Evolutionary conservation across 768 basidiomycete genomes (phyloP), one percentile per base, ranked within the genome.

Genomic region (Lactarius akahatsu): DNA sequence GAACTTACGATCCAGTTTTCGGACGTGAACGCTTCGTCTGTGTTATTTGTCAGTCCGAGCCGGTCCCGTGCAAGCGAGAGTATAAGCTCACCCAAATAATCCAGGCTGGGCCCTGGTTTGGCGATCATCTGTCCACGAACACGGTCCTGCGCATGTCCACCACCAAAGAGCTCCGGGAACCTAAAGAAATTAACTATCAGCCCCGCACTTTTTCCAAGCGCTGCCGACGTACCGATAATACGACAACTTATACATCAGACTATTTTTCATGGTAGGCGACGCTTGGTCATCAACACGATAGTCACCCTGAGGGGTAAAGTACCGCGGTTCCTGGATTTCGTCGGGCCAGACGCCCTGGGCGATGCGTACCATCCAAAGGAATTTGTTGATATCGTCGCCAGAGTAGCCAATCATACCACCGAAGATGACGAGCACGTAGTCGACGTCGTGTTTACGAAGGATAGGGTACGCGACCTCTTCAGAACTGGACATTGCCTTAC

Each of bases 361-460:
- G 70, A 94, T 94, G 63, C 92, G 87, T 65, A 98, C 89, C 93
- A 98, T 98, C 96, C 96, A 98, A 58, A 99, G 78, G 85, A 98
- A 99, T 79, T 99, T 99, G 86, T 99, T 99, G 81, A 99, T 91
- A 75, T 99, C 97, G 75, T 99, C 97, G 16, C 96, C 97, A 26
- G 94, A 96, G 77, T 98, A 99, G 9, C 96, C 97, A 62, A 98
- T 81, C 47, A 99, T 82, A 55, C 95, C 96, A 47, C 97, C 97
- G 75, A 98, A 98, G 77, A 99, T 98, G 78, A 98, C 83, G 59
- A 99, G 87, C 59, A 99, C 89, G 75, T 99, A 98, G 75, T 94
- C 92, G 59, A 98, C 97, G 73, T 99, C 94, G 76, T 99, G 97
- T 77, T 97, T 94, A 66, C 93, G 86, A 65, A 99, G 83, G 74